Evolutionary conservation across 2,329 filamentous ascomycete genomes (phyloP), one percentile per base, ranked within the genome.

Genomic region (Penicillium sp.): DNA sequence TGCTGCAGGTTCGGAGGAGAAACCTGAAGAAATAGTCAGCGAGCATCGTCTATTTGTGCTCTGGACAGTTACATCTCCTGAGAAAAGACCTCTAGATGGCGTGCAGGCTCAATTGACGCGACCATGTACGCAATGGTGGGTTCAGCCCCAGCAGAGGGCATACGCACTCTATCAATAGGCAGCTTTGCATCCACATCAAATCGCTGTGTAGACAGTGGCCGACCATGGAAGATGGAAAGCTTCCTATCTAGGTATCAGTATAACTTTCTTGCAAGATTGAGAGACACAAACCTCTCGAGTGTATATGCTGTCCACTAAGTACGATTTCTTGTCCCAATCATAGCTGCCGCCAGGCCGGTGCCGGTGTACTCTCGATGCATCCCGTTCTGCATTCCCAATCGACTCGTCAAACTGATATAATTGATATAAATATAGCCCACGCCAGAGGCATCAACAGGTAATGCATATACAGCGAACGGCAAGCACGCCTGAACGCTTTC

Each of bases 401-500:
- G 83, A 53, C 84, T 74, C 0, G 82, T 80, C 5, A 85, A 70
- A 17, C 81, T 82, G 8, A 85, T 69, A 58, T 85, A 70, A 17
- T 81, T 82, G 8, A 85, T 69, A 58, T 85, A 85, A 5, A 82
- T 82, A 63, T 83, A 85, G 0, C 81, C 79, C 30, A 85, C 65
- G 0, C 83, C 83, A 0, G 81, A 82, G 0, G 83, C 78, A 66
- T 85, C 83, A 0, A 85, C 72, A 0, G 84, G 83, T 2, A 85
- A 70, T 0, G 80, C 78, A 64, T 84, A 85, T 23, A 83, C 75
- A 0, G 80, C 83, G n/a, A 85, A 78, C 11, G 85, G 74, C 5
- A 85, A 70, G 59, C 81, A 85, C 0, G 82, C 84, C 67, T 85
- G 83, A 0, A 85, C 83, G 56, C 83, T 84, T 67, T 84, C 80